Percentiles rank a stretch among this genome's conserved stretches.
These are phyloP conservation scores for Prunus mume DNA, from an alignment of 306 rosid species.

Conservation along the genomic window DNA sequence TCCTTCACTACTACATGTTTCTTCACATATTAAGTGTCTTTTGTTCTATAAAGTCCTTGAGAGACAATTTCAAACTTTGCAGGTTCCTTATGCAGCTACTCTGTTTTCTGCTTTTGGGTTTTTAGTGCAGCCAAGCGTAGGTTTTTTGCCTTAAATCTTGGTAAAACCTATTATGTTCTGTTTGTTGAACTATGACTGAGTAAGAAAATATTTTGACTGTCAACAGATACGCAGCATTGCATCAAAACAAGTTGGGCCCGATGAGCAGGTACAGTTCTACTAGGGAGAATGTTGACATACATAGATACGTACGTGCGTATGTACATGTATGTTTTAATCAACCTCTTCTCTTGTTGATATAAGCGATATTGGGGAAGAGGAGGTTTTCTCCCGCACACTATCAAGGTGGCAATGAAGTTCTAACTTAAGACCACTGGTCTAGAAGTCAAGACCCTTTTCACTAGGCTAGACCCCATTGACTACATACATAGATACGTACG, in stretches of 20 bases:
- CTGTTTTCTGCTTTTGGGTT: slow-evolving; percentile 40
- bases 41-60: not conserved
- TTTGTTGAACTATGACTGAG: not conserved
- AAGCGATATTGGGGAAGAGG: too few relatives aligned
- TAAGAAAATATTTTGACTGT: slow-evolving; percentile 1
- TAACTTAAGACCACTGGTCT: too few relatives aligned
- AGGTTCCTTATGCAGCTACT: slow-evolving; percentile 83
- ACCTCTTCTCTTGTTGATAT: not conserved
- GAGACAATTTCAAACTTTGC: slow-evolving; percentile 29
- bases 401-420: not conserved
- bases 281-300: not conserved
- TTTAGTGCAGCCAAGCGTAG: slow-evolving; percentile 64
- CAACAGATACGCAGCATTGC: slow-evolving; percentile 80
- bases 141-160: slow-evolving; percentile 19
- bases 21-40: not conserved
- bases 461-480: too few relatives aligned
- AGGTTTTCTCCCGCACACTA: too few relatives aligned
- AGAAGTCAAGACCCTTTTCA: too few relatives aligned
- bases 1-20: not conserved
- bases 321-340: not conserved
- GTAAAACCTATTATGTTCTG: not conserved
- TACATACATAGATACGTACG: too few relatives aligned
- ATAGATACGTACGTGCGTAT: too few relatives aligned
- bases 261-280: slow-evolving; percentile 59
- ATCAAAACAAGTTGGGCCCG: slow-evolving; percentile 75